These are phyloP conservation scores for Calonectria montana DNA, from an alignment of 2,329 filamentous ascomycete genomes.

Conservation along the genomic window DNA sequence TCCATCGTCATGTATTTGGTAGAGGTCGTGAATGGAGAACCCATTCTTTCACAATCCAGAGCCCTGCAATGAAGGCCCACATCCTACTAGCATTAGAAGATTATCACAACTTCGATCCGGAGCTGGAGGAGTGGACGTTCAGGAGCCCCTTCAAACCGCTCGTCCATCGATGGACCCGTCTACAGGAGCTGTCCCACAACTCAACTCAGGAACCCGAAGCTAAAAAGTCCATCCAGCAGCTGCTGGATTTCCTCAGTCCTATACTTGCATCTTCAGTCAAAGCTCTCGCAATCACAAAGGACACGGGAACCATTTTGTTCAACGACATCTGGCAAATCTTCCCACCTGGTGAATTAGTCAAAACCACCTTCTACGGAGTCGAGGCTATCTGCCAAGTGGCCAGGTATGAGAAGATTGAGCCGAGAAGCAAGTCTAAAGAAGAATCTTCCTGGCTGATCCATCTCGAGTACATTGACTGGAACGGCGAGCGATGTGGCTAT, in stretches of 20 bases:
- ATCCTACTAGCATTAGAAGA: neutral
- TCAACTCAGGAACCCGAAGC: neutral
- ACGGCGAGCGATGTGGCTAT: slow-evolving; percentile 47
- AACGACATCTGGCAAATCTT: slow-evolving; percentile 50
- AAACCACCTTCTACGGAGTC: slow-evolving; percentile 46
- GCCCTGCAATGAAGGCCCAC: slow-evolving; percentile 4
- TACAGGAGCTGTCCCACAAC: neutral
- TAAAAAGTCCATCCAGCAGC: neutral
- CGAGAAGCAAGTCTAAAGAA: no score
- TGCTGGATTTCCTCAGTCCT: slow-evolving; percentile 47
- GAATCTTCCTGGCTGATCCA: slow-evolving; percentile 37
- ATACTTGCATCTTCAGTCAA: slow-evolving; percentile 43
- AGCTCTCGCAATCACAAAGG: slow-evolving; percentile 38
- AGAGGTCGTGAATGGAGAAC: slow-evolving; percentile 17
- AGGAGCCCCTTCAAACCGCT: slow-evolving; percentile 18
- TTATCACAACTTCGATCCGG: slow-evolving; percentile 23
- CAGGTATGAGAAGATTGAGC: slow-evolving; percentile 33
- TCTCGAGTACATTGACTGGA: slow-evolving; percentile 51
- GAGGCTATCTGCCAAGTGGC: slow-evolving; percentile 50
- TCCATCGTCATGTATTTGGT: slow-evolving; percentile 4
- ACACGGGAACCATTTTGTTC: slow-evolving; percentile 46
- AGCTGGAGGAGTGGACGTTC: slow-evolving; percentile 26
- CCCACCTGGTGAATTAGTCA: slow-evolving; percentile 45
- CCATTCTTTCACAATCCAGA: slow-evolving; percentile 17
- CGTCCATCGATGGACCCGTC: slow-evolving; percentile 24